Evolutionary conservation across 2,329 filamentous ascomycete genomes (phyloP).

Genomic region (Dactylellina parvicollis): DNA sequence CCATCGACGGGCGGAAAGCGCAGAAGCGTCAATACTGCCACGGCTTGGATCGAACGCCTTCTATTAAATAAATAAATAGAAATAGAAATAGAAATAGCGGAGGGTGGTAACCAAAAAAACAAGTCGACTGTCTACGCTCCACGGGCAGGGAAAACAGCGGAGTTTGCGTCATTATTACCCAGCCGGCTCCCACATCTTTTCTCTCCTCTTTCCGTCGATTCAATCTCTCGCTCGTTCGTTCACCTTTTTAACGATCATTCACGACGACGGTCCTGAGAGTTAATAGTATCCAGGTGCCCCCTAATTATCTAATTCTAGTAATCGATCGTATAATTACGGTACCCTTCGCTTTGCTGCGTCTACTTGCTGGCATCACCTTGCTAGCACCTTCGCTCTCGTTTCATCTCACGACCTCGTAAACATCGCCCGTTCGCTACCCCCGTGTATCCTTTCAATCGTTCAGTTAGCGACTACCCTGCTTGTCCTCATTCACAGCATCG

Average conservation of each 20-base stretch:
- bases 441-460: conserved; percentile 10
- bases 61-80: conserved; percentile 2
- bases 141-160: conserved; percentile 27
- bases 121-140: conserved; percentile 1
- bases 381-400: conserved; percentile 16
- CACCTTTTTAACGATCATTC: not conserved
- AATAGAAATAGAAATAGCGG: not conserved
- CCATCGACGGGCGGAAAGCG: conserved; percentile 50
- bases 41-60: conserved; percentile 6
- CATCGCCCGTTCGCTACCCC: conserved; percentile 1
- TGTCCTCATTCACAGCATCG: not conserved
- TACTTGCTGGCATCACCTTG: not conserved
- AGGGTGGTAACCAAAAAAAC: conserved; percentile 17
- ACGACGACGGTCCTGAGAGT: not conserved
- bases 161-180: conserved; percentile 54
- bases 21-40: conserved; percentile 18
- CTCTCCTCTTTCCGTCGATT: not conserved
- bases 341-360: conserved; percentile 12
- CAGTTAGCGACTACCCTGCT: conserved; percentile 1
- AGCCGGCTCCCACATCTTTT: not conserved
- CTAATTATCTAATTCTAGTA: conserved; percentile 15
- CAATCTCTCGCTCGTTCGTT: not conserved
- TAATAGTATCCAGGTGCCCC: not conserved
- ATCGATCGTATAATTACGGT: conserved; percentile 4
- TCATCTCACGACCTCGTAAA: conserved; percentile 2